Base-by-base conservation (phyloP, 2,329 filamentous ascomycete species). In the Arthroderma uncinatum region DNA sequence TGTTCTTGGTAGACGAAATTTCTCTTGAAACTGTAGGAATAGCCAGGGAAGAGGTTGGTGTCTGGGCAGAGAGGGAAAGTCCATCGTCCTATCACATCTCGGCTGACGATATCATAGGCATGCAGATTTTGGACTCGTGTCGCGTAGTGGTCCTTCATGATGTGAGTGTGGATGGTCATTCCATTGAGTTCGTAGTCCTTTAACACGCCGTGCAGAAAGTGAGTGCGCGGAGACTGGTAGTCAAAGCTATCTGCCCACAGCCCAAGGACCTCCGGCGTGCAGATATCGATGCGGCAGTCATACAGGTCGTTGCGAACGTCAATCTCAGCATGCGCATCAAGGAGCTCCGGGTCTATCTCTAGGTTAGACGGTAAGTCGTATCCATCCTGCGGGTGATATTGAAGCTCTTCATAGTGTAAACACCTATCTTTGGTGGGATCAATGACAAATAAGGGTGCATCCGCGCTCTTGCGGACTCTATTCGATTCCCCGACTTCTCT, bases 171-270 rank as follows among this genome's bases (percentile, higher is more conserved):
- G 55, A 98, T 89, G n/a, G 89, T 90, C 75, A 97, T 95, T 59
- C 91, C 91, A 70, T 97, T 97, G 57, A 97, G 78, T 69, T 98
- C 93, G 76, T 89, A 95, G 70, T 98, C 93, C 74, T 96, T 96
- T 56, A 98, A 76, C 1, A 97, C 90, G 59, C 91, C 91, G 68
- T 91, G 88, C 36, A 98, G 74, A 65, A 95, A 96, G 66, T 95
- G 89, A 65, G 85, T 86, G 56, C 91, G 82, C 1, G 92, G 89
- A 6, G 90, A 80, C 69, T 96, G 90, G 70, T 95, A 97, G 70
- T 98, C 92, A 66, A 97, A 98, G 68, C 91, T 95, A 73, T 98
- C 93, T 7, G 90, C 93, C 89, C 93, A 98, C 58, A 97, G 75
- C 6, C 91, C 91, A 44, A 97, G 80, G 7, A 96, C 91, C 67